A percentile compares a stretch with the other conserved stretches of the same genome.
Evolutionary conservation across 805 yeast species (phyloP).

Genomic region (Kuraishia cidri): DNA sequence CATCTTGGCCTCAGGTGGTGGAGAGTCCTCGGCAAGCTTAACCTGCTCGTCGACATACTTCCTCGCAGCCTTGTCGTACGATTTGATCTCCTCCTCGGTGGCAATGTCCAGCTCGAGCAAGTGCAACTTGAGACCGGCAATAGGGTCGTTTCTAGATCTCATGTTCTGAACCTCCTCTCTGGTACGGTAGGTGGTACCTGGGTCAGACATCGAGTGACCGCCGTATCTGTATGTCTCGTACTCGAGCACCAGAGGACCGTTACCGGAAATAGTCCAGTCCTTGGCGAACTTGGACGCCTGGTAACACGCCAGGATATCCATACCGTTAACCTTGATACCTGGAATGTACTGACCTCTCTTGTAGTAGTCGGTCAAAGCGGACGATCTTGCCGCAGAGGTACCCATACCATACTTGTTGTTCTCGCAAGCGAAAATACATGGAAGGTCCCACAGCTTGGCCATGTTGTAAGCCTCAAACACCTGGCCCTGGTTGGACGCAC

Average conservation of each 20-base stretch:
- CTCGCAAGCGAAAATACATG: conserved; percentile 93
- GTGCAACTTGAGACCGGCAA: conserved; percentile 88
- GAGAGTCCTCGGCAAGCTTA: conserved; percentile 85
- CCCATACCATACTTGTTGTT: conserved; percentile 99
- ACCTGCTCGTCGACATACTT: conserved; percentile 91
- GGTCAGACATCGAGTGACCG: conserved; percentile 99
- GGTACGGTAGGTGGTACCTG: conserved; percentile 99
- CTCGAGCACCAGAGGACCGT: conserved; percentile 94
- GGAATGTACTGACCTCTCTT: conserved; percentile 99
- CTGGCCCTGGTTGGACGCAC: conserved; percentile 99
- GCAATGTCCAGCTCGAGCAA: conserved; percentile 79
- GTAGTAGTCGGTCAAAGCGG: conserved; percentile 94
- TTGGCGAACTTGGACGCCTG: conserved; percentile 96
- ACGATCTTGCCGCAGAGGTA: conserved; percentile 93
- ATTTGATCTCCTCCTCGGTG: conserved; percentile 89
- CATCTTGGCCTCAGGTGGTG: conserved; percentile 94
- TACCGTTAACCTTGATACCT: conserved; percentile 96
- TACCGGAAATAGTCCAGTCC: conserved; percentile 89
- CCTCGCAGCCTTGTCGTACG: conserved; percentile 94
- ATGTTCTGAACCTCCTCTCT: conserved; percentile 99
- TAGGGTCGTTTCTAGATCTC: conserved; percentile 98
- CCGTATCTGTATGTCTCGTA: conserved; percentile 99
- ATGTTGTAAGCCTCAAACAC: conserved; percentile 96
- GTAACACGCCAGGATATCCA: conserved; percentile 93
- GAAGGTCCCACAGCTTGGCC: conserved; percentile 98